Conservation (phyloP, 2,329 filamentous ascomycete species). For the Cercospora brassicicola region DNA sequence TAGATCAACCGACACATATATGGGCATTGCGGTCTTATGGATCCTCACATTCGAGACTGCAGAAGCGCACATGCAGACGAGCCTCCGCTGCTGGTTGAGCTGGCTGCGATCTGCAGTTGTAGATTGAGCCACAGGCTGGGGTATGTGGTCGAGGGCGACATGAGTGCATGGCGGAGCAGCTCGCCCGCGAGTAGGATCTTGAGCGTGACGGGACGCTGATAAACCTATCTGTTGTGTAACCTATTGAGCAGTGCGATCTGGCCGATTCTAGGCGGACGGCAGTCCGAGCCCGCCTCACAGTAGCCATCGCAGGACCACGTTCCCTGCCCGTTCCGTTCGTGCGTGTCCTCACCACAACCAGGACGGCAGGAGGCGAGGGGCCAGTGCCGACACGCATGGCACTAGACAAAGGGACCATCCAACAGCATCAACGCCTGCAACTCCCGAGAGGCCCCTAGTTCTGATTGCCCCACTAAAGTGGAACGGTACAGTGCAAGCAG, state of each 20-base stretch:
- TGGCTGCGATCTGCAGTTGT: not conserved
- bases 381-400: not conserved
- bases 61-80: not conserved
- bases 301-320: not conserved
- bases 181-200: not conserved
- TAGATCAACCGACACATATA: not conserved
- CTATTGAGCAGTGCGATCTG: not conserved
- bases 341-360: not conserved
- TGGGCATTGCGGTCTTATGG: not conserved
- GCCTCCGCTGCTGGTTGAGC: not conserved
- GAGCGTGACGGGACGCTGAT: not conserved
- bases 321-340: not conserved
- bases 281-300: not conserved
- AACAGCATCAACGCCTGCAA: not conserved
- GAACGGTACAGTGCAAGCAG: not conserved
- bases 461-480: not conserved
- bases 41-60: not conserved
- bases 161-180: not conserved
- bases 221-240: not conserved
- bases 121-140: conserved; percentile 1
- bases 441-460: not conserved
- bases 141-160: not conserved
- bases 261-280: not conserved
- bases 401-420: conserved; percentile 1
- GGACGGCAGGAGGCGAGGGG: not conserved